Conservation (phyloP, 768 basidiomycete genomes). For the Collybia nuda region DNA sequence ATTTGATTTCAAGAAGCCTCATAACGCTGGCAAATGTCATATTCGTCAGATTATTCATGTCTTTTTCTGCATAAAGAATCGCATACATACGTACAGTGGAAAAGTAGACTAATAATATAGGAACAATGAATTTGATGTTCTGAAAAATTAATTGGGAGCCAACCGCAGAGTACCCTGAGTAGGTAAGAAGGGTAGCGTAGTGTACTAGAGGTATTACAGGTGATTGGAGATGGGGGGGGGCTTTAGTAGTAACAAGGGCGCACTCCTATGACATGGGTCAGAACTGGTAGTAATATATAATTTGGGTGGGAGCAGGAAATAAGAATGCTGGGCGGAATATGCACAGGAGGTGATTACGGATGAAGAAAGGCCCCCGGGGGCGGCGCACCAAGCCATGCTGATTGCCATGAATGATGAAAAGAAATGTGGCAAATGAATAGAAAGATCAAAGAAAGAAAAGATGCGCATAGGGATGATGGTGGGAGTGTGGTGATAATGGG, state of each 20-base stretch:
- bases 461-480: slow-evolving; percentile 20
- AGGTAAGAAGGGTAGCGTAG: slow-evolving; percentile 20
- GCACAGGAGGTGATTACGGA: slow-evolving; percentile 21
- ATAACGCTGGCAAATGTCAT: neutral
- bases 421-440: slow-evolving; percentile 5
- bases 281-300: slow-evolving; percentile 17
- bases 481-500: slow-evolving; percentile 6
- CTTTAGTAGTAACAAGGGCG: slow-evolving; percentile 15
- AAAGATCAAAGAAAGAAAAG: slow-evolving; percentile 9
- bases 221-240: slow-evolving; percentile 17
- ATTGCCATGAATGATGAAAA: slow-evolving; percentile 16
- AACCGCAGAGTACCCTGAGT: slow-evolving; percentile 16
- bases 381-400: slow-evolving; percentile 22
- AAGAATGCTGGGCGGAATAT: slow-evolving; percentile 22
- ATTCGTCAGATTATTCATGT: neutral
- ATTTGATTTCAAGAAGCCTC: slow-evolving; percentile 1
- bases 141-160: slow-evolving; percentile 19
- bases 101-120: slow-evolving; percentile 13
- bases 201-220: slow-evolving; percentile 31
- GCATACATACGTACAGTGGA: slow-evolving; percentile 16
- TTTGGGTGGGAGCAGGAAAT: slow-evolving; percentile 16
- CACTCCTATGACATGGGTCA: slow-evolving; percentile 5
- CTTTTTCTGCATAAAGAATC: slow-evolving; percentile 5
- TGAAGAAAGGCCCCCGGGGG: slow-evolving; percentile 22
- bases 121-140: slow-evolving; percentile 15